Evolutionary conservation across 768 basidiomycete genomes (phyloP), one percentile per base, ranked within the genome.

Genomic region (Pisolithus orientalis): DNA sequence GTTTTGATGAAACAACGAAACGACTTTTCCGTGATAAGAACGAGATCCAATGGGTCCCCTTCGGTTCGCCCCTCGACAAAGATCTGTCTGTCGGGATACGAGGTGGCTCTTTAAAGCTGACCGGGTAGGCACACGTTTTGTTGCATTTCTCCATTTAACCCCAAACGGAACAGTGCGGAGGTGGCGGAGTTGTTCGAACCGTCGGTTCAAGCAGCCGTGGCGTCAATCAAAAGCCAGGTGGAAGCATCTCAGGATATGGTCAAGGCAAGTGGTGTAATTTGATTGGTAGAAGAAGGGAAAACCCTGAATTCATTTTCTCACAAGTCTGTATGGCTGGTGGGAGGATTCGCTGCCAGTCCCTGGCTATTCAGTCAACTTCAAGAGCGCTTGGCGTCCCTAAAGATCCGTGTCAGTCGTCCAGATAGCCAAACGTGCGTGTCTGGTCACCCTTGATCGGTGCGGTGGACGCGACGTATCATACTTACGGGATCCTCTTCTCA

Each of bases 1-100:
- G 82, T 14, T 90, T 90, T 64, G 87, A 90, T 52, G 87, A 90
- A 65, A 88, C 87, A 0, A 90, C 87, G 4, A 90, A 90, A 62
- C 79, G 87, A 28, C 68, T 89, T 0, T 90, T 90, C 65, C 78
- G 86, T 3, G 83, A 87, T 54, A 75, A 75, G 59, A 78, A 76
- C 44, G 83, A 85, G 11, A 58, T 79, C 16, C 86, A 89, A 63
- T 90, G 84, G 59, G 79, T 90, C 31, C 80, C 76, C 0, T 90
- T 90, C 61, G 87, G 87, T 24, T 85, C 85, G 1, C 87, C 87
- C 0, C 73, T 89, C 4, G 87, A 90, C 64, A 89, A 85, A 70
- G 87, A 90, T 61, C 27, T 66, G 4, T 53, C 69, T n/a, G 85
- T 79, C 13, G 87, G 87, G 6, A 87, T 90, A 56, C 76, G 87